These are phyloP conservation scores for Ogataea ramenticola DNA, from an alignment of 805 yeast genomes.

Conservation along the genomic window DNA sequence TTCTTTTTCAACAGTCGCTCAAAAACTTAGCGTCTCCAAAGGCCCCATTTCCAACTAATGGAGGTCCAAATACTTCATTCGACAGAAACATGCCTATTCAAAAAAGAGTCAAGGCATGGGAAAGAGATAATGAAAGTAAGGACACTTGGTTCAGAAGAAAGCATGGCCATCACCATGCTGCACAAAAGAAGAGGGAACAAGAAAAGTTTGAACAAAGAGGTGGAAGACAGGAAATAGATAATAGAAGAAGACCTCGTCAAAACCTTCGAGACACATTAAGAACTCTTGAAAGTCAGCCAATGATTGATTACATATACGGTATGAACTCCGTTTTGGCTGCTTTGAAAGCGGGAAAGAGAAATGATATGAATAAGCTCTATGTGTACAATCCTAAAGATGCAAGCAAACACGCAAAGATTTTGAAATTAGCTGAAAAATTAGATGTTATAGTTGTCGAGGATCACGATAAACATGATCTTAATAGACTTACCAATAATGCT, in stretches of 20 bases:
- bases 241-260: constrained; percentile 6
- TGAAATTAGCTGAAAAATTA: constrained; percentile 36
- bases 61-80: constrained; percentile 12
- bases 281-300: constrained; percentile 28
- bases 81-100: constrained; percentile 38
- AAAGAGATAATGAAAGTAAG: constrained; percentile 49
- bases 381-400: constrained; percentile 31
- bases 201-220: constrained; percentile 6
- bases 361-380: constrained; percentile 42
- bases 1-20: neutral
- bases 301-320: constrained; percentile 69
- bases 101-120: constrained; percentile 55
- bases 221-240: constrained; percentile 1
- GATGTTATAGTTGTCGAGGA: constrained; percentile 31
- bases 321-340: constrained; percentile 71
- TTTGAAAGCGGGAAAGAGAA: constrained; percentile 47
- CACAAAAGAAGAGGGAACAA: constrained; percentile 25
- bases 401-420: constrained; percentile 32
- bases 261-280: constrained; percentile 10
- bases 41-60: constrained; percentile 21
- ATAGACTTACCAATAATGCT: constrained; percentile 53
- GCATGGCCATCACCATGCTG: constrained; percentile 62
- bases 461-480: constrained; percentile 43
- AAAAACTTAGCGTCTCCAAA: constrained; percentile 9
- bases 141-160: constrained; percentile 55